Evolutionary conservation across 371 early-diverging fungal species (phyloP).

Genomic region (Rhizopus microsporus): DNA sequence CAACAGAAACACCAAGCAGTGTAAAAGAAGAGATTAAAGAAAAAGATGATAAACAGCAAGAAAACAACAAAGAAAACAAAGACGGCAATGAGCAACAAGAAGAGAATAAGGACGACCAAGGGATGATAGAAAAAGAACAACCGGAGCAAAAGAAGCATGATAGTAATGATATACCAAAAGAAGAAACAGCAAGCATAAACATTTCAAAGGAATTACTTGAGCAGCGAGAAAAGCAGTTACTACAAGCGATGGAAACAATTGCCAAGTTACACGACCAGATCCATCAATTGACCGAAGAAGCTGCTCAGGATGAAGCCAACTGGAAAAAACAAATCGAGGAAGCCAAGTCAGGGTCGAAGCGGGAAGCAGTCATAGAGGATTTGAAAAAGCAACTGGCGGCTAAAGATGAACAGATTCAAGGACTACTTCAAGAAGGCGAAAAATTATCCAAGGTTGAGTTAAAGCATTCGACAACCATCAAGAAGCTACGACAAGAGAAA

Average conservation of each 20-base stretch:
- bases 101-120: constrained; percentile 1
- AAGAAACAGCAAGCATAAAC: neutral
- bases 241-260: constrained; percentile 64
- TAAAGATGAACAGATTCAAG: constrained; percentile 67
- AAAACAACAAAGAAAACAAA: neutral
- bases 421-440: constrained; percentile 73
- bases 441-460: constrained; percentile 79
- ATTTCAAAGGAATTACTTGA: constrained; percentile 36
- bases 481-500: constrained; percentile 70
- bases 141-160: neutral
- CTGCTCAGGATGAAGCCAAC: constrained; percentile 24
- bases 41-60: neutral
- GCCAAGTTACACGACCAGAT: constrained; percentile 62
- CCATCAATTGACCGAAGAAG: constrained; percentile 47
- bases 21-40: neutral
- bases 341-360: constrained; percentile 11
- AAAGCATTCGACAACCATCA: constrained; percentile 70
- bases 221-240: constrained; percentile 66
- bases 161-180: neutral
- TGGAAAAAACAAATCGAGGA: constrained; percentile 4
- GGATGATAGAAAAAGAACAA: constrained; percentile 2
- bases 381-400: constrained; percentile 51
- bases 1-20: neutral
- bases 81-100: neutral
- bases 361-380: constrained; percentile 53